Percentiles rank a stretch among this genome's conserved stretches.
Conservation (phyloP, 805 yeast species). For the Lipomyces sp. region DNA sequence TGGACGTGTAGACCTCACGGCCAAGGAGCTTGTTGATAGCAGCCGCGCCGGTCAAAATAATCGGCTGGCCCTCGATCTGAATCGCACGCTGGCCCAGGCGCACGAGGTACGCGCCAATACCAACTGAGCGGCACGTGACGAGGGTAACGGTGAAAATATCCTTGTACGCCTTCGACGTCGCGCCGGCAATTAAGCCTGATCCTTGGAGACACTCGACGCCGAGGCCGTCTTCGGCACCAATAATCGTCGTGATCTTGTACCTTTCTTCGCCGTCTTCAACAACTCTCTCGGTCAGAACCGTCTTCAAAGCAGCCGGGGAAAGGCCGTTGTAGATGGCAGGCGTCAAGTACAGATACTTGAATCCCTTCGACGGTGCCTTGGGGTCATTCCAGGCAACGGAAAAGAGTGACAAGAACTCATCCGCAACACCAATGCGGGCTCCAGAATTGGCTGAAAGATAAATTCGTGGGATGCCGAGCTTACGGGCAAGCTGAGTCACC, state of each 20-base stretch:
- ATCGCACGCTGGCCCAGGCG: slow-evolving; percentile 98
- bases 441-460: slow-evolving; percentile 98
- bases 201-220: slow-evolving; percentile 99
- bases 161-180: slow-evolving; percentile 94
- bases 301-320: slow-evolving; percentile 32
- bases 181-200: slow-evolving; percentile 98
- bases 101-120: slow-evolving; percentile 98
- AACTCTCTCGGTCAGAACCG: slow-evolving; percentile 69
- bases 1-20: slow-evolving; percentile 93
- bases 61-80: slow-evolving; percentile 98
- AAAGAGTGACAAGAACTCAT: slow-evolving; percentile 83
- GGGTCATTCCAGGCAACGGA: slow-evolving; percentile 91
- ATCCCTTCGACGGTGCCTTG: slow-evolving; percentile 75
- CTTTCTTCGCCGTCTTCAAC: slow-evolving; percentile 86
- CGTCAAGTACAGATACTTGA: slow-evolving; percentile 79
- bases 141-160: slow-evolving; percentile 97
- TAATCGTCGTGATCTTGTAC: slow-evolving; percentile 72
- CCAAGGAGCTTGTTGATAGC: slow-evolving; percentile 96
- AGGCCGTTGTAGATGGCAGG: slow-evolving; percentile 65
- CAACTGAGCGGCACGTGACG: slow-evolving; percentile 99
- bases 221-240: slow-evolving; percentile 93
- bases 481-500: slow-evolving; percentile 88
- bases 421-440: slow-evolving; percentile 98
- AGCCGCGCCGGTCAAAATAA: slow-evolving; percentile 98
- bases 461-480: slow-evolving; percentile 89